Evolutionary conservation across 352 stramenopile species (phyloP).

Genomic region (Aphanomyces cochlioides): DNA sequence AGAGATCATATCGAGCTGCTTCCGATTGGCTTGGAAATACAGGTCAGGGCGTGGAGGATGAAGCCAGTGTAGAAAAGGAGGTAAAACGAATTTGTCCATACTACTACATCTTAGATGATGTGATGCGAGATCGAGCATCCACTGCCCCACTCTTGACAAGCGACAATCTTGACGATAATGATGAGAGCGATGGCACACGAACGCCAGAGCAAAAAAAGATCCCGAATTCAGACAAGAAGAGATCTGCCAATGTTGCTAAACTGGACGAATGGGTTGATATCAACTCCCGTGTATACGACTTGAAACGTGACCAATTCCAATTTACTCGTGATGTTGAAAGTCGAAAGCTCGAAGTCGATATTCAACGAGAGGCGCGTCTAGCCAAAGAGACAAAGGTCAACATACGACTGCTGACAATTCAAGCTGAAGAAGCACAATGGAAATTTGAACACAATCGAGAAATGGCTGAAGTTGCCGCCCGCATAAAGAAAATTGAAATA

Average conservation of each 20-base stretch:
- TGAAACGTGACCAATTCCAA: neutral
- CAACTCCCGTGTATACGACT: neutral
- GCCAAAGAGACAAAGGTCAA: neutral
- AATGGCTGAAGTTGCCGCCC: neutral
- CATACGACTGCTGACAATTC: neutral
- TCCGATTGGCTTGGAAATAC: constrained; percentile 6
- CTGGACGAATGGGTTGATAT: constrained; percentile 4
- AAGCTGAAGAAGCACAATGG: constrained; percentile 10
- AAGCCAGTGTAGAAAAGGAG: neutral
- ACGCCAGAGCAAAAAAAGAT: neutral
- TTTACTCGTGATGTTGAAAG: neutral
- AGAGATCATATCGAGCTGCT: neutral
- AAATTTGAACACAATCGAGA: neutral
- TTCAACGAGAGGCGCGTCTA: neutral
- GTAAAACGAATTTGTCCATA: constrained; percentile 22
- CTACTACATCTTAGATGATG: constrained; percentile 29
- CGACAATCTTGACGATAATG: constrained; percentile 10
- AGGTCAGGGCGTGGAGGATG: neutral
- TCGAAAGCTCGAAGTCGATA: neutral
- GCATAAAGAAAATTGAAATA: neutral
- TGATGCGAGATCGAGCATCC: constrained; percentile 29
- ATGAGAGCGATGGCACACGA: constrained; percentile 1
- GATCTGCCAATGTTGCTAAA: neutral
- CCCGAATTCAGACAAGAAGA: neutral
- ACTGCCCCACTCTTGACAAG: constrained; percentile 26